phyloP scores from a whole-genome alignment of 768 basidiomycete species.

The Tylopilus felleus region DNA sequence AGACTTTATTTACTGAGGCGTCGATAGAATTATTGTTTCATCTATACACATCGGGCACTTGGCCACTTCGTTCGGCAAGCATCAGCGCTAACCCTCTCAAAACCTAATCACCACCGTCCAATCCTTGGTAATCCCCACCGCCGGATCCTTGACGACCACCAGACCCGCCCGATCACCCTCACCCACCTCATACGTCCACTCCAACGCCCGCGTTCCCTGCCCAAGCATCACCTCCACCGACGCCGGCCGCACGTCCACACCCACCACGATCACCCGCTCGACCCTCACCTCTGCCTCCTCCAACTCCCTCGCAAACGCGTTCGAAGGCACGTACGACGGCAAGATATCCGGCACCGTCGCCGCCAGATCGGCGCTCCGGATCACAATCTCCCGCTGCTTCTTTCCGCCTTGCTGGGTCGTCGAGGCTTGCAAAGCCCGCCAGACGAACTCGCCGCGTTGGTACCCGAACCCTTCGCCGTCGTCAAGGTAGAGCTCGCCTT shows the following conservation, averaged over 20 bases:
- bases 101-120: slow-evolving; percentile 53
- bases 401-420: slow-evolving; percentile 27
- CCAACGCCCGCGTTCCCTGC: slow-evolving; percentile 41
- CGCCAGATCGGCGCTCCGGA: slow-evolving; percentile 54
- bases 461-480: slow-evolving; percentile 86
- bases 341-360: slow-evolving; percentile 52
- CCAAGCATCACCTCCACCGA: slow-evolving; percentile 50
- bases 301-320: slow-evolving; percentile 67
- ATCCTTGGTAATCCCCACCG: slow-evolving; percentile 51
- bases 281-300: slow-evolving; percentile 57
- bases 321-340: slow-evolving; percentile 48
- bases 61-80: neutral
- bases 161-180: slow-evolving; percentile 56
- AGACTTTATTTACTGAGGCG: no score
- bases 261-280: slow-evolving; percentile 79
- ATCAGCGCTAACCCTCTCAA: slow-evolving; percentile 1
- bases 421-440: slow-evolving; percentile 71
- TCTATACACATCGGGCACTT: neutral
- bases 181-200: slow-evolving; percentile 68
- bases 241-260: slow-evolving; percentile 59
- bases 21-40: neutral
- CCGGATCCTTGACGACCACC: slow-evolving; percentile 76
- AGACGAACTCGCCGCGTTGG: slow-evolving; percentile 74
- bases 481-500: slow-evolving; percentile 91
- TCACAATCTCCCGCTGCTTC: slow-evolving; percentile 38